phyloP scores from a whole-genome alignment of 2,329 filamentous ascomycete genomes.

The Colletotrichum sp. region DNA sequence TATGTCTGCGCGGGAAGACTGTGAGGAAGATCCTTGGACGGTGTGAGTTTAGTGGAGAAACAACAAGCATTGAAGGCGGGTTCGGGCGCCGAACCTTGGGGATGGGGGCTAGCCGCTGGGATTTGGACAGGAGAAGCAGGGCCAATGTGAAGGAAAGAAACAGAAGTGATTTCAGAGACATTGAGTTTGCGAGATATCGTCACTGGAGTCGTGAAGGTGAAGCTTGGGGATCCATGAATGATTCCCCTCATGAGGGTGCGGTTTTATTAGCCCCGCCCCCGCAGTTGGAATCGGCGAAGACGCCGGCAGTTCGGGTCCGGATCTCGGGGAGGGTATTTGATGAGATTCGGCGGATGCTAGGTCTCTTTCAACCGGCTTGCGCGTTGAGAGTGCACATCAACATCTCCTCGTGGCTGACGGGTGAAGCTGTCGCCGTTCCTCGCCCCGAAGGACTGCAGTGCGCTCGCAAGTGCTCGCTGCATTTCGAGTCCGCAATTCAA shows the following conservation, averaged over 20 bases:
- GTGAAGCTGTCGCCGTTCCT: background rate
- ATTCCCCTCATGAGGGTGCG: background rate
- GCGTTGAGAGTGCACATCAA: background rate
- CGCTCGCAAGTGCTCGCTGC: background rate
- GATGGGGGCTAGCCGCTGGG: background rate
- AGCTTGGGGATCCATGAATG: background rate
- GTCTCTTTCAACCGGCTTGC: background rate
- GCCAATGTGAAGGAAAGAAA: background rate
- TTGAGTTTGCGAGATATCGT: background rate
- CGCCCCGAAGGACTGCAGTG: background rate
- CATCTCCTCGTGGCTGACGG: background rate
- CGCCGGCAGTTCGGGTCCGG: constrained; percentile 16
- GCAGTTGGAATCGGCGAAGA: constrained; percentile 1
- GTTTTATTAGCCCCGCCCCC: constrained; percentile 4
- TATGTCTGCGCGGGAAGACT: background rate
- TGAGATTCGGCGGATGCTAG: background rate
- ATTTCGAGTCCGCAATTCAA: background rate
- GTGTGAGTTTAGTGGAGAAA: background rate
- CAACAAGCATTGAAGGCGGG: background rate
- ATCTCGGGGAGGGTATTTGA: background rate
- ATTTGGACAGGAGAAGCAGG: background rate
- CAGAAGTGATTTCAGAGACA: background rate
- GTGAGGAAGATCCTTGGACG: background rate
- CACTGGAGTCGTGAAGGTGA: background rate
- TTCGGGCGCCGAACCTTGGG: background rate